Conservation (phyloP, 2,329 filamentous ascomycete genomes). For the Aspergillus pseudoviridinutans region DNA sequence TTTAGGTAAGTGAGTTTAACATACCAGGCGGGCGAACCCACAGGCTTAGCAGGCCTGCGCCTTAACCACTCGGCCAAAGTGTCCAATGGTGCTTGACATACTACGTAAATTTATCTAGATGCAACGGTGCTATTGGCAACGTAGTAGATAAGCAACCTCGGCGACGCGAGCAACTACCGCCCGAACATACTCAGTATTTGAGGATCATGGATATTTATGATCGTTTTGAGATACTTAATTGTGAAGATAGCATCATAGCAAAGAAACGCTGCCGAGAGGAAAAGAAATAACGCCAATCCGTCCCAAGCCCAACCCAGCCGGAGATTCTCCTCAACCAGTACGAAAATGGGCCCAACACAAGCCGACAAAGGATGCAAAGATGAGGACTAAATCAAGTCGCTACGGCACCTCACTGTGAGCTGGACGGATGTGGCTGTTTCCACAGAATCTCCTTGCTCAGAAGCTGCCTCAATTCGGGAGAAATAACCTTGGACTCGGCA, state of each 20-base stretch:
- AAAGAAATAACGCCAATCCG: background rate
- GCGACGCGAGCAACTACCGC: background rate
- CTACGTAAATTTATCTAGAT: background rate
- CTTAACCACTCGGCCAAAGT: background rate
- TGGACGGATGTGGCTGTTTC: slow-evolving; percentile 25
- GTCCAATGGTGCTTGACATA: background rate
- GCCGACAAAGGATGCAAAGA: background rate
- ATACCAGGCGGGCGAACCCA: background rate
- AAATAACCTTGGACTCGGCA: slow-evolving; percentile 53
- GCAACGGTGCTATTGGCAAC: too few species aligned
- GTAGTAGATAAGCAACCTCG: too few species aligned
- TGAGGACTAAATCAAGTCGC: background rate
- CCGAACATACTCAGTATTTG: background rate
- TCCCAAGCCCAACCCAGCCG: background rate
- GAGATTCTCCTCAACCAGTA: background rate
- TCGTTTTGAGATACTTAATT: background rate
- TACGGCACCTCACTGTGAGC: background rate
- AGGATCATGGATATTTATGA: background rate
- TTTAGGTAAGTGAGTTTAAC: too few species aligned
- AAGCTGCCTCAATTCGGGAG: slow-evolving; percentile 58
- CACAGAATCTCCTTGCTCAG: slow-evolving; percentile 57
- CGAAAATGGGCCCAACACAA: background rate
- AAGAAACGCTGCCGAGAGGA: background rate
- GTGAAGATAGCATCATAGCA: background rate
- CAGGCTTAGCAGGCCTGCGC: background rate